Evolutionary conservation across 2,329 filamentous ascomycete species (phyloP).

Genomic region (Ilyonectria robusta): DNA sequence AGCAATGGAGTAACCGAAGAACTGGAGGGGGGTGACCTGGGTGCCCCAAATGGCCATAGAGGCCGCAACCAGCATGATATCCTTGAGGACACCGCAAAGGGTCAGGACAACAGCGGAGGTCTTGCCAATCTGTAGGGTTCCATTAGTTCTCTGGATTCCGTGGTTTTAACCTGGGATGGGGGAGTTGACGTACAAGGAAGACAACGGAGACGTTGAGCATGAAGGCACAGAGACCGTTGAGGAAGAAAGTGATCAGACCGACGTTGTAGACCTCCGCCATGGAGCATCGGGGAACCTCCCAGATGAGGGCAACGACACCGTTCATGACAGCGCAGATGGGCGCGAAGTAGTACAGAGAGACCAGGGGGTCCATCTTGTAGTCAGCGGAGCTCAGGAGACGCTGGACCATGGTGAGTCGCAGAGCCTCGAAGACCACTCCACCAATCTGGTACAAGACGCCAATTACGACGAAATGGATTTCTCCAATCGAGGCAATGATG

Average conservation of each 20-base stretch:
- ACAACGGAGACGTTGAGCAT: conserved; percentile 88
- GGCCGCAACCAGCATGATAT: conserved; percentile 84
- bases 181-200: conserved; percentile 76
- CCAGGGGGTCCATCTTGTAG: conserved; percentile 93
- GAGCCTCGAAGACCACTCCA: conserved; percentile 85
- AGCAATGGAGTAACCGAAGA: conserved; percentile 87
- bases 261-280: conserved; percentile 81
- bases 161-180: too few relatives aligned
- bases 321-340: conserved; percentile 89
- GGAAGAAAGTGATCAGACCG: conserved; percentile 78
- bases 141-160: conserved; percentile 43
- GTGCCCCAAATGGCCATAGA: conserved; percentile 88
- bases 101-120: conserved; percentile 89
- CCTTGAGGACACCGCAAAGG: conserved; percentile 89
- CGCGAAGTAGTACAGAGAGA: conserved; percentile 92
- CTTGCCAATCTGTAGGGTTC: conserved; percentile 81
- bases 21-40: conserved; percentile 80
- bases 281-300: conserved; percentile 79
- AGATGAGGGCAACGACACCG: conserved; percentile 78
- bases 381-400: conserved; percentile 84
- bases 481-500: conserved; percentile 92
- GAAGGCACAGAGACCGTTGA: conserved; percentile 85
- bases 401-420: conserved; percentile 88
- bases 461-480: conserved; percentile 90
- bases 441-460: conserved; percentile 85